Conservation (phyloP, 495 filamentous ascomycete species). For the Penicillium ochrochloron region DNA sequence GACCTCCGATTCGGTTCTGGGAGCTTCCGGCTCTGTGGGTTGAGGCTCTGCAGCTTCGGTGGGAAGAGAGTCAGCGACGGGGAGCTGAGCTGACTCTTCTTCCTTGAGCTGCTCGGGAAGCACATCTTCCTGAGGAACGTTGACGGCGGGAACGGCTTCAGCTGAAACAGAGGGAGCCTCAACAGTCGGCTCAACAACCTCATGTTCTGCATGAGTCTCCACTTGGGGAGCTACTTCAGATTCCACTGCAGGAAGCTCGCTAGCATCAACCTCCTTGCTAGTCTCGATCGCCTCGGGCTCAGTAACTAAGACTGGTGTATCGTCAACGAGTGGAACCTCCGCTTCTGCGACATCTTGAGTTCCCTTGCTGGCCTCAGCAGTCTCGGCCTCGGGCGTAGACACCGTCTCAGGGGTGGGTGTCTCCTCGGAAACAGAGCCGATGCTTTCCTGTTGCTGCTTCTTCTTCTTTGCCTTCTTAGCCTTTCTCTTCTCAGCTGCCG, state of each 20-base stretch:
- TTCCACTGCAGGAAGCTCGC: slow-evolving; percentile 6
- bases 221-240: not conserved
- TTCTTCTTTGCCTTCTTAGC: slow-evolving; percentile 33
- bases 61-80: not conserved
- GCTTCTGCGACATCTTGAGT: not conserved
- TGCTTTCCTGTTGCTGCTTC: slow-evolving; percentile 16
- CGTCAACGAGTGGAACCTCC: slow-evolving; percentile 1
- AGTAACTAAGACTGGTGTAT: not conserved
- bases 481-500: slow-evolving; percentile 46
- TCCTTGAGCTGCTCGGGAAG: slow-evolving; percentile 21
- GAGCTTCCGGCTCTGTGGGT: slow-evolving; percentile 3
- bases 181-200: not conserved
- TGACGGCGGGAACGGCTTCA: not conserved
- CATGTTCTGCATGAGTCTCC: slow-evolving; percentile 9
- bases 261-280: slow-evolving; percentile 10
- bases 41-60: not conserved
- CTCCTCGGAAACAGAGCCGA: slow-evolving; percentile 18
- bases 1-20: slow-evolving; percentile 24
- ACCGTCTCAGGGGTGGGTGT: slow-evolving; percentile 3
- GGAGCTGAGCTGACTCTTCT: slow-evolving; percentile 1
- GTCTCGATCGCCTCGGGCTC: not conserved
- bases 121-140: slow-evolving; percentile 8
- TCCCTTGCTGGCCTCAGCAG: slow-evolving; percentile 11
- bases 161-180: slow-evolving; percentile 8
- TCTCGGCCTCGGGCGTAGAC: slow-evolving; percentile 3